These are phyloP conservation scores for Suillus discolor DNA, from an alignment of 768 basidiomycete species.

Conservation along the genomic window DNA sequence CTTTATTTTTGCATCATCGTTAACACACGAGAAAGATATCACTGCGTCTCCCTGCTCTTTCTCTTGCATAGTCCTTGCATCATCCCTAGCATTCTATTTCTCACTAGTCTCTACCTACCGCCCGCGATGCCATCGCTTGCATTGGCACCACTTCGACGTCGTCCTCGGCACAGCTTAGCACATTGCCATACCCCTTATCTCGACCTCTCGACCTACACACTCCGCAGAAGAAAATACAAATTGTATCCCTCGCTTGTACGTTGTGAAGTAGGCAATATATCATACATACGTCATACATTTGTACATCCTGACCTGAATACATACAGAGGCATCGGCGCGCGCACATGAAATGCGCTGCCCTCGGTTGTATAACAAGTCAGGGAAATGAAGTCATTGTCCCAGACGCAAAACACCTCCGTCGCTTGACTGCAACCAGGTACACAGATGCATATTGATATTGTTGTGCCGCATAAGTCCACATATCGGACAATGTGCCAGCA, in stretches of 20 bases:
- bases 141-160: not conserved
- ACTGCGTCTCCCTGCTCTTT: not conserved
- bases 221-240: conserved; percentile 1
- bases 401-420: not conserved
- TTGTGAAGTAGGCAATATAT: conserved; percentile 7
- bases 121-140: not conserved
- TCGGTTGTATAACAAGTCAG: not conserved
- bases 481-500: not conserved
- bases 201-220: not conserved
- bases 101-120: not conserved
- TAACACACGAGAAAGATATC: conserved; percentile 3
- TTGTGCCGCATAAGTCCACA: not conserved
- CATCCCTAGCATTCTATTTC: conserved; percentile 4
- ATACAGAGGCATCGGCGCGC: conserved; percentile 1
- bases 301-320: conserved; percentile 2
- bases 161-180: not conserved
- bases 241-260: conserved; percentile 6
- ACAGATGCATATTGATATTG: not conserved
- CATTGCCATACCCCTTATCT: not conserved
- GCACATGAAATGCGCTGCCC: conserved; percentile 3
- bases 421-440: not conserved
- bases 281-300: conserved; percentile 5
- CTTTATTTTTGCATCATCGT: not conserved
- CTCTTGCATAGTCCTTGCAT: not conserved
- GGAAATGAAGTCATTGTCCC: not conserved